Evolutionary conservation across 2,329 filamentous ascomycete species (phyloP).

Genomic region (Phialophora expanda): DNA sequence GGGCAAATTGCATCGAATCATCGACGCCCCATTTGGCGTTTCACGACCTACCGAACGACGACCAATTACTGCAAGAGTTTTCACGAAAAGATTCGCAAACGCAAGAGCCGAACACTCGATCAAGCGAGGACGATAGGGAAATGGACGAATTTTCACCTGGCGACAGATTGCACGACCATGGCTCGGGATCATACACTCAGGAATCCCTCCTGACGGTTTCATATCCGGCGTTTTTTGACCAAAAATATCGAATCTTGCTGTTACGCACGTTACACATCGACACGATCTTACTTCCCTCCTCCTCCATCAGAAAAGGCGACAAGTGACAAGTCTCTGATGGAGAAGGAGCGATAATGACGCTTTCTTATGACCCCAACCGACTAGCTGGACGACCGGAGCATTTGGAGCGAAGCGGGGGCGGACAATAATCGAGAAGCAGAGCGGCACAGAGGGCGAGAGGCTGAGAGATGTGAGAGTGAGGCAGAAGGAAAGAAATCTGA

Average conservation of each 20-base stretch:
- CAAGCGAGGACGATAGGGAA: constrained; percentile 14
- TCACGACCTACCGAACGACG: constrained; percentile 26
- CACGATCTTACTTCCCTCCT: constrained; percentile 14
- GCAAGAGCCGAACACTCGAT: constrained; percentile 16
- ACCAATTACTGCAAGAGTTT: constrained; percentile 22
- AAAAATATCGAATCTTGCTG: constrained; percentile 15
- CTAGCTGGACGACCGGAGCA: constrained; percentile 14
- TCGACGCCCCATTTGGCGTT: constrained; percentile 19
- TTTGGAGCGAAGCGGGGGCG: constrained; percentile 18
- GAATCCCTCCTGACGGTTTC: constrained; percentile 13
- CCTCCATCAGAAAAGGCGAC: background rate
- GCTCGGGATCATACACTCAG: constrained; percentile 17
- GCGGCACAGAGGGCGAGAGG: constrained; percentile 9
- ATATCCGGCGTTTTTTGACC: constrained; percentile 18
- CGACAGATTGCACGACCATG: constrained; percentile 21
- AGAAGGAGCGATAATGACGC: constrained; percentile 10
- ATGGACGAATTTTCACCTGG: constrained; percentile 20
- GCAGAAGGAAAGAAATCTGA: constrained; percentile 7
- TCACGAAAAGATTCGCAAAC: constrained; percentile 26
- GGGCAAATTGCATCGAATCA: constrained; percentile 23
- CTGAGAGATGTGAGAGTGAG: constrained; percentile 13
- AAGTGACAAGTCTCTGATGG: constrained; percentile 16
- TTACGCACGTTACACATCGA: constrained; percentile 15
- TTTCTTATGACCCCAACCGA: constrained; percentile 26
- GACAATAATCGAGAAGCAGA: constrained; percentile 17